A percentile compares a stretch with the other conserved stretches of the same genome.
Conservation (phyloP, 345 rosid species). For the Corchorus olitorius region DNA sequence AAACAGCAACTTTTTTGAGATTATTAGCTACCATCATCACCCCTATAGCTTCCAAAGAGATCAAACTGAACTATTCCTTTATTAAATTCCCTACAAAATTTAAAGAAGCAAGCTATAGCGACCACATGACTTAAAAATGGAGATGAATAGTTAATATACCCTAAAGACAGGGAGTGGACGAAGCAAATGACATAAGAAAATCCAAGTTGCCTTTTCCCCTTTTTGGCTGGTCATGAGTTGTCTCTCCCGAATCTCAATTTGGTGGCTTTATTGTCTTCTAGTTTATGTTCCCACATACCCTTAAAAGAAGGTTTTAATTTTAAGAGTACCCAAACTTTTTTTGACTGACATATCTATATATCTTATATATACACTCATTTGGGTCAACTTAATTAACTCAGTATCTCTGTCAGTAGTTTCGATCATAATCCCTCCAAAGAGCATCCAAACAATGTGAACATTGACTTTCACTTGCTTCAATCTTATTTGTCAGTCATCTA, state of each 20-base stretch:
- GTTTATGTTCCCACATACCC: constrained; percentile 47
- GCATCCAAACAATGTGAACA: constrained; percentile 51
- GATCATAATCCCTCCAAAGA: constrained; percentile 57
- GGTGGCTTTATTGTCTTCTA: constrained; percentile 63
- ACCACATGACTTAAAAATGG: not conserved
- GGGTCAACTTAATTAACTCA: constrained; percentile 43
- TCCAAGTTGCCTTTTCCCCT: constrained; percentile 28
- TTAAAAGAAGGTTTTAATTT: constrained; percentile 46
- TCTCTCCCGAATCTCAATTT: constrained; percentile 39
- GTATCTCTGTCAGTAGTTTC: constrained; percentile 48
- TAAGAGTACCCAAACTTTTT: constrained; percentile 17
- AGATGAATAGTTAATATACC: constrained; percentile 16
- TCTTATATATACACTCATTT: not conserved
- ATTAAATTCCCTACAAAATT: not conserved
- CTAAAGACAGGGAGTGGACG: constrained; percentile 14
- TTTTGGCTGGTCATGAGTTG: constrained; percentile 49
- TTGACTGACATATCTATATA: constrained; percentile 21
- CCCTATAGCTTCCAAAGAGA: not conserved
- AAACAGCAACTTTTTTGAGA: constrained; percentile 23
- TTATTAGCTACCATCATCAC: not conserved
- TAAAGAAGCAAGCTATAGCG: not conserved
- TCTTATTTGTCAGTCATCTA: constrained; percentile 13
- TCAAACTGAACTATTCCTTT: not conserved
- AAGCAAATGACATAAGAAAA: constrained; percentile 44
- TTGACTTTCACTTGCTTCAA: constrained; percentile 54